phyloP scores from a whole-genome alignment of 345 rosid species.

The Rhodamnia rubescens region DNA sequence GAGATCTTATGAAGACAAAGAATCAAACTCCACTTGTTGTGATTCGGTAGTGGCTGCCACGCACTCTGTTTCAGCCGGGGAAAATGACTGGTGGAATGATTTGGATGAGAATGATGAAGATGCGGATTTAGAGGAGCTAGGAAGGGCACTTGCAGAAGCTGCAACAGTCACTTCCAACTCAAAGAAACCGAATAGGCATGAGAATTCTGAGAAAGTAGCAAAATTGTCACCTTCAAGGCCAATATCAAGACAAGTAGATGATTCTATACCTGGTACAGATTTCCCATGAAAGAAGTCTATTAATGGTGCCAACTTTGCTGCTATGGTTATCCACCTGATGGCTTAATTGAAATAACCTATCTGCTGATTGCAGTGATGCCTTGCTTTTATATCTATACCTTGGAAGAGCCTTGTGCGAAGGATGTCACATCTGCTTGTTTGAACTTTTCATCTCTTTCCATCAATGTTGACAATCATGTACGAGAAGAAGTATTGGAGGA shows the following conservation, averaged over 20 bases:
- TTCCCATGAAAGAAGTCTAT: neutral
- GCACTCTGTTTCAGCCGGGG: slow-evolving; percentile 24
- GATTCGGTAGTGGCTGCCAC: slow-evolving; percentile 1
- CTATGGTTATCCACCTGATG: neutral
- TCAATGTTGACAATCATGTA: slow-evolving; percentile 29
- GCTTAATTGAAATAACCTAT: neutral
- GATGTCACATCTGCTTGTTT: slow-evolving; percentile 25
- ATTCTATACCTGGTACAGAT: neutral
- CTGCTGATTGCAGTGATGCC: slow-evolving; percentile 47
- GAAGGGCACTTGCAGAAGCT: slow-evolving; percentile 52
- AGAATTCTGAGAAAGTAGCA: slow-evolving; percentile 10
- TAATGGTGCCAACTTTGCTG: neutral
- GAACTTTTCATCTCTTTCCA: slow-evolving; percentile 32
- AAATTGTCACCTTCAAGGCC: slow-evolving; percentile 16
- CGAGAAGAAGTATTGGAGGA: slow-evolving; percentile 58
- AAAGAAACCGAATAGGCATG: slow-evolving; percentile 19
- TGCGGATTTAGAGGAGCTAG: slow-evolving; percentile 51
- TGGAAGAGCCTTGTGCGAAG: slow-evolving; percentile 29
- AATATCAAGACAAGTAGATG: neutral
- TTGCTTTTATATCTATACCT: slow-evolving; percentile 71
- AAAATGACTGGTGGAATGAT: slow-evolving; percentile 41
- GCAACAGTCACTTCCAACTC: slow-evolving; percentile 35
- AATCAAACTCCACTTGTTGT: neutral
- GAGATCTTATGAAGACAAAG: slow-evolving; percentile 20
- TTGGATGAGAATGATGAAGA: slow-evolving; percentile 41